phyloP scores from a whole-genome alignment of 805 yeast genomes.

The Metschnikowia gruessii region DNA sequence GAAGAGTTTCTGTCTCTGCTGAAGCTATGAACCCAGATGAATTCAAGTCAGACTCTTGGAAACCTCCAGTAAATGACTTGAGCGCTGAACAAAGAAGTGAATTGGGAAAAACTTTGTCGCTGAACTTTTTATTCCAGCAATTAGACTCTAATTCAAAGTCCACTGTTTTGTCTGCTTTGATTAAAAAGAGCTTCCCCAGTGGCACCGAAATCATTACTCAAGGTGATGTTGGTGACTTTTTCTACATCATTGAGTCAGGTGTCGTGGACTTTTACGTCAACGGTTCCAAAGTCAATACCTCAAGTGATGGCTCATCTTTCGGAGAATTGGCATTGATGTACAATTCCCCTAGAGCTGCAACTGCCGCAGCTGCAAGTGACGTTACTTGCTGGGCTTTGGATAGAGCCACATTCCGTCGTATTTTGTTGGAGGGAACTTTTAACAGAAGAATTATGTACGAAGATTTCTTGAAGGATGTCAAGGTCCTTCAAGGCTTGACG shows the following conservation, averaged over 20 bases:
- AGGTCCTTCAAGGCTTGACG: slow-evolving; percentile 69
- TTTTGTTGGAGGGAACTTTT: slow-evolving; percentile 84
- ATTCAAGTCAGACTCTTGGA: slow-evolving; percentile 65
- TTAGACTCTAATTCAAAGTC: slow-evolving; percentile 74
- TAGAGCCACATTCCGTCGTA: slow-evolving; percentile 87
- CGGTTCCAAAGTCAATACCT: slow-evolving; percentile 63
- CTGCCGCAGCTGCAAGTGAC: slow-evolving; percentile 69
- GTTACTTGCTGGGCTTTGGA: slow-evolving; percentile 84
- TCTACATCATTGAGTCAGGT: slow-evolving; percentile 84
- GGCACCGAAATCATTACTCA: slow-evolving; percentile 74
- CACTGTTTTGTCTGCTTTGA: slow-evolving; percentile 80
- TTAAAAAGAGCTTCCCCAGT: slow-evolving; percentile 59
- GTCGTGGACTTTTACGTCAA: slow-evolving; percentile 76
- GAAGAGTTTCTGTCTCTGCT: slow-evolving; percentile 89
- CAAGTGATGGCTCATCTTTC: slow-evolving; percentile 87
- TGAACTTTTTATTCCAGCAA: slow-evolving; percentile 81
- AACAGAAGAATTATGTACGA: slow-evolving; percentile 90
- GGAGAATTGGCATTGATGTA: slow-evolving; percentile 98
- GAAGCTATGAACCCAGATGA: slow-evolving; percentile 79
- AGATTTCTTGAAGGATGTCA: slow-evolving; percentile 80
- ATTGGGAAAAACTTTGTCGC: slow-evolving; percentile 66
- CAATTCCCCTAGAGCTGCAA: slow-evolving; percentile 96
- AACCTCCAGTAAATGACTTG: slow-evolving; percentile 65
- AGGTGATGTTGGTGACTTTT: slow-evolving; percentile 93
- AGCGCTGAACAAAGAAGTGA: slow-evolving; percentile 61